These are phyloP conservation scores for Oemleria cerasiformis DNA, from an alignment of 306 rosid species.

Conservation along the genomic window DNA sequence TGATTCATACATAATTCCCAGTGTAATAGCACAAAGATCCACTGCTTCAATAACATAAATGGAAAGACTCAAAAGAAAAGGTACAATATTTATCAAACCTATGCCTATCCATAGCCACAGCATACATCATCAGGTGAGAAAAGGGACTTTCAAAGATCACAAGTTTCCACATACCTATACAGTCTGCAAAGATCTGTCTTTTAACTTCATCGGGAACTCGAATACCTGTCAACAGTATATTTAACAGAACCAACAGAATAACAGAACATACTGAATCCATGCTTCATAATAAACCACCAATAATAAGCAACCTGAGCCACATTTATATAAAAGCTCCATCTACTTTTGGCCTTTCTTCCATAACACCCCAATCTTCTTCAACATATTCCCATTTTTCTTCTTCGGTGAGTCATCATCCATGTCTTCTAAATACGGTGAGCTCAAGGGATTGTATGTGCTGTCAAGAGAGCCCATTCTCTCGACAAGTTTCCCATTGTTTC, in stretches of 20 bases:
- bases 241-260: background rate
- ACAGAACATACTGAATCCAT: slow-evolving; percentile 8
- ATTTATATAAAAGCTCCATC: background rate
- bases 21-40: background rate
- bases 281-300: background rate
- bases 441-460: slow-evolving; percentile 56
- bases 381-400: slow-evolving; percentile 81
- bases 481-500: slow-evolving; percentile 62
- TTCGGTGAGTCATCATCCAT: slow-evolving; percentile 78
- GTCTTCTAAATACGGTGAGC: slow-evolving; percentile 72
- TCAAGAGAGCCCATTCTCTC: slow-evolving; percentile 58
- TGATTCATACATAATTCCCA: background rate
- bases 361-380: slow-evolving; percentile 90
- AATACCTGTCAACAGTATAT: slow-evolving; percentile 16
- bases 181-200: slow-evolving; percentile 20
- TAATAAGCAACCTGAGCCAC: slow-evolving; percentile 13
- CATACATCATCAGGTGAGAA: background rate
- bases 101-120: slow-evolving; percentile 11
- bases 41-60: background rate
- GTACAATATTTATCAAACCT: slow-evolving; percentile 5
- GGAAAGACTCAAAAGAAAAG: background rate
- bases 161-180: slow-evolving; percentile 23
- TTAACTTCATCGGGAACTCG: background rate
- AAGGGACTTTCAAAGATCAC: background rate
- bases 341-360: slow-evolving; percentile 84